phyloP scores from a whole-genome alignment of 495 filamentous ascomycete species.

The Margaritispora aquatica region DNA sequence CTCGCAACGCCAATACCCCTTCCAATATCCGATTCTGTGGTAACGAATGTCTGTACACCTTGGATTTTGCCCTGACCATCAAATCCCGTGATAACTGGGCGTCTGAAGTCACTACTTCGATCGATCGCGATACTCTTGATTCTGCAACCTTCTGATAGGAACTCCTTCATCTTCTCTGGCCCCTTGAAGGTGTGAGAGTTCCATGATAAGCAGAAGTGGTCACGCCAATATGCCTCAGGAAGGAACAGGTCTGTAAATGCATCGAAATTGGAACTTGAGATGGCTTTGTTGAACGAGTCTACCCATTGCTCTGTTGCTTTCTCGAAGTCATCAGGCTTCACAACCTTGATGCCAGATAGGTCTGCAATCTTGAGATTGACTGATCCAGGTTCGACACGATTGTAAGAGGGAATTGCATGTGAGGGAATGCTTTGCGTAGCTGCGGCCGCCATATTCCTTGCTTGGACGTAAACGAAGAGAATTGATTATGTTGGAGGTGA shows the following conservation, averaged over 20 bases:
- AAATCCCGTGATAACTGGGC: conserved; percentile 1
- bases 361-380: conserved; percentile 13
- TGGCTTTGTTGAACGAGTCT: conserved; percentile 10
- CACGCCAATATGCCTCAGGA: conserved; percentile 10
- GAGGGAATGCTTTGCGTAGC: conserved; percentile 3
- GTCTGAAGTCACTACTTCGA: conserved; percentile 6
- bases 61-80: conserved; percentile 10
- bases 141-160: conserved; percentile 9
- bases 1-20: conserved; percentile 44
- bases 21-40: conserved; percentile 35
- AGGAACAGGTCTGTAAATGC: conserved; percentile 9
- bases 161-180: conserved; percentile 5
- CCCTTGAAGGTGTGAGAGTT: conserved; percentile 10
- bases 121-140: conserved; percentile 8
- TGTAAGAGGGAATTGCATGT: conserved; percentile 2
- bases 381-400: conserved; percentile 14
- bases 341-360: conserved; percentile 5
- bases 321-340: neutral
- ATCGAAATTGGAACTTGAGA: neutral
- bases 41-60: conserved; percentile 14
- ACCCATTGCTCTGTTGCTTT: conserved; percentile 14
- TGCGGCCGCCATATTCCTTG: conserved; percentile 8
- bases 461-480: too few relatives aligned
- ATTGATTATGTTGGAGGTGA: neutral
- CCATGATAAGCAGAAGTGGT: conserved; percentile 18